These are phyloP conservation scores for Leccinum obscurum DNA, from an alignment of 768 basidiomycete species.

Conservation along the genomic window DNA sequence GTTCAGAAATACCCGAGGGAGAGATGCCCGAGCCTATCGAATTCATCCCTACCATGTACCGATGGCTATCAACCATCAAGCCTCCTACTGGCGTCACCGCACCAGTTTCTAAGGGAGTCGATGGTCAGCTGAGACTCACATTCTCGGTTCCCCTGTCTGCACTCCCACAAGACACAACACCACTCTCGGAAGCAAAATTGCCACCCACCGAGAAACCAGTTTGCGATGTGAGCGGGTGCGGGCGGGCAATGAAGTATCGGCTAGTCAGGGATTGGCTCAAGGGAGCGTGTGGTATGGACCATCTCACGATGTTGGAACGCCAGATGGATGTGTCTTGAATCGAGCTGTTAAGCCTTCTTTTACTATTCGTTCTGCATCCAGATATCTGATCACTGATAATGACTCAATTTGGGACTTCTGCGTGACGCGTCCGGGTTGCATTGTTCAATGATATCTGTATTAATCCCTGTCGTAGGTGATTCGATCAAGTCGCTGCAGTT, in stretches of 20 bases:
- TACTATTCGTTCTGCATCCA: neutral
- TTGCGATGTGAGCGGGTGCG: constrained; percentile 64
- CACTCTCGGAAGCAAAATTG: constrained; percentile 12
- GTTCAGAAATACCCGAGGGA: constrained; percentile 36
- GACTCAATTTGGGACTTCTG: neutral
- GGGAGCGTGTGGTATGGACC: constrained; percentile 64
- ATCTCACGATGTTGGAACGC: constrained; percentile 56
- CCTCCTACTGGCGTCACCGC: constrained; percentile 7
- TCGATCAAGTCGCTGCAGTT: neutral
- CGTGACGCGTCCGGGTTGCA: neutral
- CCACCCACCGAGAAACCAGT: constrained; percentile 15
- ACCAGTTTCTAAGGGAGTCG: constrained; percentile 4
- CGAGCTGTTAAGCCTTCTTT: neutral
- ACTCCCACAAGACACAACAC: constrained; percentile 15
- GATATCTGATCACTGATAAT: neutral
- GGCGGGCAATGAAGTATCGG: constrained; percentile 57
- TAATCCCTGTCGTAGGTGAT: neutral
- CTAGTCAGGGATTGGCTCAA: constrained; percentile 60
- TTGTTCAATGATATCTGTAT: neutral
- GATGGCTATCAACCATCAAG: constrained; percentile 68
- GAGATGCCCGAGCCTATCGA: constrained; percentile 44
- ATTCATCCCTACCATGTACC: constrained; percentile 56
- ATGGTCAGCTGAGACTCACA: constrained; percentile 42
- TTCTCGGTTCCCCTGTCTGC: constrained; percentile 54
- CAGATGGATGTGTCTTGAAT: constrained; percentile 14